Percentiles rank a stretch among this genome's conserved stretches.
Conservation (phyloP, 2,329 filamentous ascomycete genomes). For the Leptographium galeiforme region DNA sequence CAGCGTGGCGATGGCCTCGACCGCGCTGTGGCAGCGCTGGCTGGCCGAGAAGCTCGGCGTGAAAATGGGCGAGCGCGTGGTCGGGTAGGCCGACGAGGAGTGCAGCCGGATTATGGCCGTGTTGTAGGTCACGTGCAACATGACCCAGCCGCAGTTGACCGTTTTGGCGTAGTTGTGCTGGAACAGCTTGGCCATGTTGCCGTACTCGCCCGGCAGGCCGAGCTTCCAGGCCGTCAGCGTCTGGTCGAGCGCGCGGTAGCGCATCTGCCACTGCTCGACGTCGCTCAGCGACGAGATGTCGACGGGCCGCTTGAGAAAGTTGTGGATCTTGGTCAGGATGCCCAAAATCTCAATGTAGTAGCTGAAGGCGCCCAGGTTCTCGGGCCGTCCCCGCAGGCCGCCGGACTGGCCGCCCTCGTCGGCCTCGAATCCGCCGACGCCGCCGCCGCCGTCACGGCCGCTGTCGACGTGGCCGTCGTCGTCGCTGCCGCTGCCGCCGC, state of each 20-base stretch:
- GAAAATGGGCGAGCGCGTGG: conserved; percentile 77
- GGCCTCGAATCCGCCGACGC: background rate
- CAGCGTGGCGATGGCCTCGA: conserved; percentile 68
- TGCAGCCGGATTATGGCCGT: conserved; percentile 82
- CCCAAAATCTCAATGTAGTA: conserved; percentile 85
- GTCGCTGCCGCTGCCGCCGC: background rate
- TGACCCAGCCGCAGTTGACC: conserved; percentile 73
- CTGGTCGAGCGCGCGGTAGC: conserved; percentile 74
- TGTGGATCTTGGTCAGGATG: conserved; percentile 75
- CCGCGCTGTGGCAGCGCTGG: conserved; percentile 70
- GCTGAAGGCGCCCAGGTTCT: conserved; percentile 76
- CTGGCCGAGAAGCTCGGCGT: conserved; percentile 76
- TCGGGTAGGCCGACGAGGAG: conserved; percentile 85
- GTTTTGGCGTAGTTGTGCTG: conserved; percentile 53
- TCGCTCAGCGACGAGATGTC: conserved; percentile 75
- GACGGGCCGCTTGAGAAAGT: conserved; percentile 77
- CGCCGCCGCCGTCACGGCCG: background rate
- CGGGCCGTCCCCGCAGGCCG: conserved; percentile 17
- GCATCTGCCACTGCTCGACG: conserved; percentile 79
- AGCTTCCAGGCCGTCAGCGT: conserved; percentile 74
- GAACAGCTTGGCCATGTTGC: conserved; percentile 70
- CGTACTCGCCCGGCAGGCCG: conserved; percentile 67
- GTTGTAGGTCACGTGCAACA: conserved; percentile 82
- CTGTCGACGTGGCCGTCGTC: background rate
- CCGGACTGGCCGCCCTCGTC: background rate